Evolutionary conservation across 139 green algal genomes (phyloP).

Genomic region (Pseudopediastrum boryanum): DNA sequence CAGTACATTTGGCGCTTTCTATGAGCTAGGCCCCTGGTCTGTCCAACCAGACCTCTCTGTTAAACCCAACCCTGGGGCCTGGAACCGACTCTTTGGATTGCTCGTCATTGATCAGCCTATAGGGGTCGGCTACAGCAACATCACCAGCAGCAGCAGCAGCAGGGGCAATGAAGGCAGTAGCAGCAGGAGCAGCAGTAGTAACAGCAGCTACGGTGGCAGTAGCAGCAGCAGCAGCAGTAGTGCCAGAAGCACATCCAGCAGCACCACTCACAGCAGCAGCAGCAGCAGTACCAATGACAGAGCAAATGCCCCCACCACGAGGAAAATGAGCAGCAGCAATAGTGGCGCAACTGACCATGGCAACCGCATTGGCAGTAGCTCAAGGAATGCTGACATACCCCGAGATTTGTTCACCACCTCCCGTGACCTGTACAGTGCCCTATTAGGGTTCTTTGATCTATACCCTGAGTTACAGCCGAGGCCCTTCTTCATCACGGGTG

Average conservation of each 20-base stretch:
- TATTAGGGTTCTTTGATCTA: slow-evolving; percentile 50
- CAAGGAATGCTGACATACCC: slow-evolving; percentile 44
- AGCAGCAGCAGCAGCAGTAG: too few relatives aligned
- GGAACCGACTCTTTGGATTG: slow-evolving; percentile 50
- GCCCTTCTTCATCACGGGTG: slow-evolving; percentile 65
- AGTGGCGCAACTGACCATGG: not conserved
- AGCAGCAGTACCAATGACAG: too few relatives aligned
- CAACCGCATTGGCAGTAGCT: slow-evolving; percentile 27
- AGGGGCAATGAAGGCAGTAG: too few relatives aligned
- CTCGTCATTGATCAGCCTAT: slow-evolving; percentile 58
- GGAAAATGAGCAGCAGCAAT: not conserved
- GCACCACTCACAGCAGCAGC: too few relatives aligned
- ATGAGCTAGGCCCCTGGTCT: slow-evolving; percentile 56
- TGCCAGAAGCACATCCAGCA: too few relatives aligned
- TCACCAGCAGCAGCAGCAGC: too few relatives aligned
- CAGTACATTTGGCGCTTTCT: slow-evolving; percentile 68
- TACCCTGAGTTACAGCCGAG: slow-evolving; percentile 37
- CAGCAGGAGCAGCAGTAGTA: too few relatives aligned
- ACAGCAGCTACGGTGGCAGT: too few relatives aligned
- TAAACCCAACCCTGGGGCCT: slow-evolving; percentile 31
- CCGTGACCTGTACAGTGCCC: slow-evolving; percentile 52
- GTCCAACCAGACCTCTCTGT: not conserved
- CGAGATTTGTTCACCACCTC: slow-evolving; percentile 60
- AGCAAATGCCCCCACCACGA: too few relatives aligned
- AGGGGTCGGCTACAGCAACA: slow-evolving; percentile 31